Base-by-base conservation (phyloP, 179 eudicot species). In the Beta corolliflora region DNA sequence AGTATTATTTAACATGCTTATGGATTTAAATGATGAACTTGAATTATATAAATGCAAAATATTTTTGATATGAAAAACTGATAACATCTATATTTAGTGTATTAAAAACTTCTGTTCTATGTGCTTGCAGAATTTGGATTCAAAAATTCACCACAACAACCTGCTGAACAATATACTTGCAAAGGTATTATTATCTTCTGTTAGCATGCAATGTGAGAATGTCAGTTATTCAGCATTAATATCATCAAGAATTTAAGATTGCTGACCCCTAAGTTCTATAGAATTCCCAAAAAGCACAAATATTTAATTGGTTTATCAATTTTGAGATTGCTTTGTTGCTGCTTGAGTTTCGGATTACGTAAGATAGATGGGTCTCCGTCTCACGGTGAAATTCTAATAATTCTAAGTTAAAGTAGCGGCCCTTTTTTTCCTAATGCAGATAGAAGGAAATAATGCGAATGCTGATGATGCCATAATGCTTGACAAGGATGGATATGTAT, bases 391-490 rank as follows among this genome's bases (percentile, higher is more conserved):
- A 29, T 55, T 29, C 56, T 60, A 61, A 23, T 54, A 23, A 6
- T 56, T 12, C 21, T 18, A 74, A 29, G 25, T 19, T 59, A 54
- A 21, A 46, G 16, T 64, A 36, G 52, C 23, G 23, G 16, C 13
- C 44, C 70, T 15, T 50, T 18, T 6, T 69, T 19, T 18, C 21
- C 18, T 87, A 76, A 54, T 90, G 90, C 93, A 96, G 99, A 86
- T 96, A 83, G 99, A 96, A 88, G 98, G 97, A 67, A 96, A 96
- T 80, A 96, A 96, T 84, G 92, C 99, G 55, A 88, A 84, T 77
- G 98, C 97, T 66, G 97, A 92, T 88, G 99, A 96, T 88, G 99
- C 99, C 75, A 89, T 96, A 81, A 96, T 96, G 99, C 98, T 96
- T 45, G 99, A 96, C 83, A 89, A 93, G 82, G 99, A 94, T 77